Base-by-base conservation (phyloP, 176 grass and related monocot species). In the Oryza meyeriana region DNA sequence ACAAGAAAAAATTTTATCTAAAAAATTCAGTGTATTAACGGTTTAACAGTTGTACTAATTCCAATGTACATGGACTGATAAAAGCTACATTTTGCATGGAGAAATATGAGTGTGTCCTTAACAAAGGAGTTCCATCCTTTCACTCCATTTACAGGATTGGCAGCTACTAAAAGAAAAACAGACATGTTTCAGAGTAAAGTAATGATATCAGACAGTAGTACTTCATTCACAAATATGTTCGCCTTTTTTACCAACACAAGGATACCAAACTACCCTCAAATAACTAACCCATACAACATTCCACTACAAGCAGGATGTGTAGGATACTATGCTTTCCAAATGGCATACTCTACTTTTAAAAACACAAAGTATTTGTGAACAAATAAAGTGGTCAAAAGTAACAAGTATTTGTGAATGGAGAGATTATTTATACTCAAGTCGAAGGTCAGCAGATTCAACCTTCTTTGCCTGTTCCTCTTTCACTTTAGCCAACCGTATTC, bases 391-490 rank as follows among this genome's bases (percentile, higher is more conserved):
- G 48, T 22, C 48, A 20, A 22, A 20, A 55, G 48, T 55, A 22
- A 55, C 4, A 55, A 22, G 48, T 55, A 22, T 8, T 20, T 5
- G 18, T 22, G 48, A 55, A 55, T 18, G 22, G 48, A 61, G n/a
- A n/a, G 69, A 66, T 24, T 74, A 71, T 66, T 72, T 68, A 64
- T 63, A 72, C 71, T 11, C 74, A 25, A 68, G 1, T 72, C 33
- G 7, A 74, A 74, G 29, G 12, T 64, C 12, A 76, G 55, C 6
- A 66, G 13, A 72, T 48, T 70, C 38, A 85, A 98, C 95, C 95
- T 93, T 94, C 72, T 98, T 98, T 36, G 92, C 78, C 36, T 93
- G 84, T 32, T 94, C 86, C 76, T 94, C 95, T 85, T 94, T 94
- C 64, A 93, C 59, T 81, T 90, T 98, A 77, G 92, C 95, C 42